These are phyloP conservation scores for Gossypium arboreum DNA, from an alignment of 345 rosid genomes.

Conservation along the genomic window DNA sequence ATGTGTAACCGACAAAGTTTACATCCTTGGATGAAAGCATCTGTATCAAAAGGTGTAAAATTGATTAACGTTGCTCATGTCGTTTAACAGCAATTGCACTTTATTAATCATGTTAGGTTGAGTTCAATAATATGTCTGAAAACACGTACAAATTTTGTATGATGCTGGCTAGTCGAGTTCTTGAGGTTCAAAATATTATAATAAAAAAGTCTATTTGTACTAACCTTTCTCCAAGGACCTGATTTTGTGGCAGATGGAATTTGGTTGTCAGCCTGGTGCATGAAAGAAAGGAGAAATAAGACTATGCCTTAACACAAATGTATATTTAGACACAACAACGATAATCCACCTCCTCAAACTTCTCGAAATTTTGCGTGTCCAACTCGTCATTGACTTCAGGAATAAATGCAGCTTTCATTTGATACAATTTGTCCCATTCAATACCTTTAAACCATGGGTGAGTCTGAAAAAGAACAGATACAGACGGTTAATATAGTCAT, in stretches of 20 bases:
- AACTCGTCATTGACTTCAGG: conserved; percentile 95
- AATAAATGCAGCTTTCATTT: conserved; percentile 88
- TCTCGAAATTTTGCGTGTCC: conserved; percentile 96
- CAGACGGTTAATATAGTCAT: conserved; percentile 20
- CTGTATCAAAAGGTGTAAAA: conserved; percentile 35
- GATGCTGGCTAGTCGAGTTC: no score
- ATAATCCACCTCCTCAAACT: conserved; percentile 83
- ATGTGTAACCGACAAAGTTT: conserved; percentile 95
- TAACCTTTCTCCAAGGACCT: conserved; percentile 90
- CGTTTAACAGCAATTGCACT: conserved; percentile 1
- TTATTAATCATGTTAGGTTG: neutral
- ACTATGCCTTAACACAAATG: neutral
- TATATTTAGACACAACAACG: conserved; percentile 13
- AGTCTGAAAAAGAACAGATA: conserved; percentile 43
- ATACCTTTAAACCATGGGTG: conserved; percentile 85
- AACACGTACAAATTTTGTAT: no score
- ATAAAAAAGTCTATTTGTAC: conserved; percentile 9
- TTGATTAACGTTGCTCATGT: neutral
- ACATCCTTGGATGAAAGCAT: conserved; percentile 96
- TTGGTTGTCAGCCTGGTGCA: conserved; percentile 59
- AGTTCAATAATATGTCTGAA: no score
- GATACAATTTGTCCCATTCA: conserved; percentile 86
- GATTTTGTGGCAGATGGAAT: conserved; percentile 47
- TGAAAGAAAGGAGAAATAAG: conserved; percentile 14
- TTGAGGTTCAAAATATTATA: no score